Conservation (phyloP, 257 asterid species). For the Echium plantagineum region DNA sequence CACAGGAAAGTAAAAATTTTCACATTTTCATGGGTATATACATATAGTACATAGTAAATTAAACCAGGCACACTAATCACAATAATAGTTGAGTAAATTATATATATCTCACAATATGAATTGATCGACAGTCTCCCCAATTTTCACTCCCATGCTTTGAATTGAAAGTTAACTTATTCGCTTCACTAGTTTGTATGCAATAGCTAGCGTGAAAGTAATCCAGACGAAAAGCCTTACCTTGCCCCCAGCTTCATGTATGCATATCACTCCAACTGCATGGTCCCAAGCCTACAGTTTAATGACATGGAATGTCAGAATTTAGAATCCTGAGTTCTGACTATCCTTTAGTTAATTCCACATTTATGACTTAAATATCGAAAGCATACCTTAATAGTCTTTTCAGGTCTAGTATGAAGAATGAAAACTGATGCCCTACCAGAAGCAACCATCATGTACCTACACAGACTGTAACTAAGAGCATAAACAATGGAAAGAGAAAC, state of each 20-base stretch:
- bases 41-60: too few relatives aligned
- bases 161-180: background rate
- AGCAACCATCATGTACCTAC: constrained; percentile 89
- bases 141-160: too few relatives aligned
- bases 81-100: too few relatives aligned
- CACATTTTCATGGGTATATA: too few relatives aligned
- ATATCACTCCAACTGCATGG: constrained; percentile 85
- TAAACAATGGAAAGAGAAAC: background rate
- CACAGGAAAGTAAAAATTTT: too few relatives aligned
- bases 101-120: too few relatives aligned
- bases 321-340: background rate
- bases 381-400: constrained; percentile 40
- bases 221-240: constrained; percentile 38
- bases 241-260: constrained; percentile 89
- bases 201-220: background rate
- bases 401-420: constrained; percentile 40
- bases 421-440: constrained; percentile 80
- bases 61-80: too few relatives aligned
- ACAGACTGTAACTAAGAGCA: constrained; percentile 38
- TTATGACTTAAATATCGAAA: constrained; percentile 2
- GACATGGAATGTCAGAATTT: constrained; percentile 12
- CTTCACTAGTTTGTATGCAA: constrained; percentile 3
- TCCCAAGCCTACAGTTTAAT: constrained; percentile 67
- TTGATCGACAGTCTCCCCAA: too few relatives aligned
- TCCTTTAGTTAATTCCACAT: constrained; percentile 3